Evolutionary conservation across 1,284 basidiomycete species (phyloP), one percentile per base, ranked within the genome.

Genomic region (Sporisorium exsertum): DNA sequence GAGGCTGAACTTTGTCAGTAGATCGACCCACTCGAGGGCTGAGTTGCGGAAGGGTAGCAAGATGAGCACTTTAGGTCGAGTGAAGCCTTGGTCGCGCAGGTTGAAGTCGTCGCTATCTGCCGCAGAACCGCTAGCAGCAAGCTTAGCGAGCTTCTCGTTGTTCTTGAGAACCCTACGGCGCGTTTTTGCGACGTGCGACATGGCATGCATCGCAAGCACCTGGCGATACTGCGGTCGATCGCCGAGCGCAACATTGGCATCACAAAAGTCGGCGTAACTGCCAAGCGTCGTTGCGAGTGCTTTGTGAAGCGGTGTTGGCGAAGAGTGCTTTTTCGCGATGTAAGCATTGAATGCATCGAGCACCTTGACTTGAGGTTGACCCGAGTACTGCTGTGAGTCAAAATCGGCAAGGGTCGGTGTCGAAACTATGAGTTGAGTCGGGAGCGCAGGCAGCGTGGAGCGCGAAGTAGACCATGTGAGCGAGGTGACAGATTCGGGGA

Each of bases 81-180:
- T 97, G 87, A 98, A 99, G 24, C 96, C 95, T 88, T 98, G 96
- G 85, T 99, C 96, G 86, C 94, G 80, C 26, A 83, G 61, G n/a
- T 81, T 78, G 58, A 57, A 55, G 49, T 81, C 61, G 33, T 73
- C 62, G 22, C 62, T 58, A 32, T 66, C 60, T 8, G 56, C 56
- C 37, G 87, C 86, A 8, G 88, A 84, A 40, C 88, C 86, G 65
- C 88, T 87, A 16, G 72, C 54, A 20, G 81, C 72, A 26, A 80
- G 70, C 40, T 82, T 80, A 8, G 84, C 89, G 15, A 98, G 89
- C 51, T 91, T 91, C 78, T 97, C 94, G 82, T 97, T 98, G 86
- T 96, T 97, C 84, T 95, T 95, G 18, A 97, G 88, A n/a, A 99
- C 89, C 9, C 91, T 89, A 15, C 92, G 90, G n/a, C 96, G 92